These are phyloP conservation scores for sweet orange (Citrus sinensis) DNA, from an alignment of 345 rosid species.

Conservation along the genomic window DVS_A1.0 CM039165.1:32892001-32892500, in stretches of 20 bases:
- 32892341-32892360: background rate
- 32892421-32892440: background rate
- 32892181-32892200: conserved; percentile 28
- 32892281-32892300: conserved; percentile 5
- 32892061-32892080: conserved; percentile 31
- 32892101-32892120: conserved; percentile 66
- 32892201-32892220: conserved; percentile 32
- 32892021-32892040: conserved; percentile 34
- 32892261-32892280: conserved; percentile 39
- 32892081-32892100: conserved; percentile 70
- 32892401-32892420: background rate
- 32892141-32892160: conserved; percentile 36
- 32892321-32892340: conserved; percentile 8
- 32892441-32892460: background rate
- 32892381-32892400: background rate
- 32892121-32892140: conserved; percentile 45
- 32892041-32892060: conserved; percentile 31
- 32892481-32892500: background rate
- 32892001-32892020: conserved; percentile 44
- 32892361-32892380: background rate
- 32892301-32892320: background rate
- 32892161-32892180: conserved; percentile 35
- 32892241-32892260: conserved; percentile 36
- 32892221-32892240: conserved; percentile 44
- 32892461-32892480: background rate